Base-by-base conservation (phyloP, 2,329 filamentous ascomycete species). In the Apiospora rasikravindrae region DNA sequence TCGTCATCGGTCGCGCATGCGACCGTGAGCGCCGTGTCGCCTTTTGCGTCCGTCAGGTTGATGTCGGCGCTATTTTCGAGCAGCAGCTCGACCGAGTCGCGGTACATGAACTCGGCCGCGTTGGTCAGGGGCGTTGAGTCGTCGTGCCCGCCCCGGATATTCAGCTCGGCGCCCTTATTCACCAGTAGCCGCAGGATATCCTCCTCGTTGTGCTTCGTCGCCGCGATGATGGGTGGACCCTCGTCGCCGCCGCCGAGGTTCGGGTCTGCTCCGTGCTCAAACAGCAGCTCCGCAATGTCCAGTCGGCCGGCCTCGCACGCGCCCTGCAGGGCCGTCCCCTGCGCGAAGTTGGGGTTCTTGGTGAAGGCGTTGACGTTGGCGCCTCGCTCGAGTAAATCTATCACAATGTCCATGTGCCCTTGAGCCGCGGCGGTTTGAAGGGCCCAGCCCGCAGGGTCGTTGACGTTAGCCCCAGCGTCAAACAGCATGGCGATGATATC, bases 301-400 rank as follows among this genome's bases (percentile, higher is more conserved):
- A 69, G 72, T 44, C 79, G 76, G 3, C 82, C 78, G 0, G 77
- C 77, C 61, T 83, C 81, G 49, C 80, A 81, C 0, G 84, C 84
- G 0, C 78, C 83, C 70, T 85, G 84, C 0, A 85, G 75, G 0
- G 83, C 83, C 5, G 82, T 85, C 5, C 81, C 80, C 1, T 77
- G 75, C 0, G 72, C 49, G 70, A 84, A 81, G 24, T 79, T 77
- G 1, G 77, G 72, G 61, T 77, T 77, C 45, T 72, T 69, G 5
- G 80, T 80, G 13, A 74, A 76, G 1, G 80, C 80, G 69, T 84
- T 81, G 13, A 82, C 78, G 29, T 83, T 73, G 10, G 82, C 83
- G 16, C 81, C 82, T 7, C 75, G 77, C 0, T 79, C 73, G 1
- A 85, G 69, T 10, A 85, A 79, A 29, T 81, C 75, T 14, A 78